phyloP scores from a whole-genome alignment of 164 flowering plant species.

The Kingdonia uniflora region DNA sequence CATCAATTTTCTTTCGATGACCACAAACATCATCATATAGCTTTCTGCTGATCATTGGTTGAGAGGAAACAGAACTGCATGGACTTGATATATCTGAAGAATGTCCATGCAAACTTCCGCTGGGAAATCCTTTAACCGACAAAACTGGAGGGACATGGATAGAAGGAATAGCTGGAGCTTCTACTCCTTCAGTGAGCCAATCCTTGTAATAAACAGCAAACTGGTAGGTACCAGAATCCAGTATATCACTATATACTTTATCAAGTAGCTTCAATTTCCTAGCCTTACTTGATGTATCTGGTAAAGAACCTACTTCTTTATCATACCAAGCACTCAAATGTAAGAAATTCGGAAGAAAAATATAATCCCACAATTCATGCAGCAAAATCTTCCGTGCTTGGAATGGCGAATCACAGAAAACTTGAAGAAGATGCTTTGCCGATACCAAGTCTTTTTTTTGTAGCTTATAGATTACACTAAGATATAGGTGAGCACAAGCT shows the following conservation, averaged over 20 bases:
- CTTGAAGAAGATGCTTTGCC: conserved; percentile 65
- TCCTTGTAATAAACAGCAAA: conserved; percentile 73
- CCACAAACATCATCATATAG: conserved; percentile 48
- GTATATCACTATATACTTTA: conserved; percentile 44
- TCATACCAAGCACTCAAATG: conserved; percentile 58
- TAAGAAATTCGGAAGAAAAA: conserved; percentile 56
- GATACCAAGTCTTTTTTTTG: conserved; percentile 53
- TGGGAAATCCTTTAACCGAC: conserved; percentile 19
- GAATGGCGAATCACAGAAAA: conserved; percentile 59
- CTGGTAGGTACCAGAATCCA: conserved; percentile 53
- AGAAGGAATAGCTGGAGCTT: conserved; percentile 51
- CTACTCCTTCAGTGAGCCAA: conserved; percentile 61
- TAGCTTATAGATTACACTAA: conserved; percentile 50
- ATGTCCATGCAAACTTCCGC: conserved; percentile 18
- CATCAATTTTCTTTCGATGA: conserved; percentile 13
- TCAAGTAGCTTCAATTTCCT: conserved; percentile 49
- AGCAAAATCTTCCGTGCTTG: conserved; percentile 44
- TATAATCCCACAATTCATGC: conserved; percentile 54
- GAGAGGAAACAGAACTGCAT: conserved; percentile 25
- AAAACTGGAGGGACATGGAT: conserved; percentile 30
- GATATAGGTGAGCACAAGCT: conserved; percentile 75
- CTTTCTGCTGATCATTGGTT: conserved; percentile 50
- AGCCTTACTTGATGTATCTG: conserved; percentile 22
- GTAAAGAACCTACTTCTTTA: conserved; percentile 39
- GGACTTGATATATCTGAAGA: conserved; percentile 26